These are phyloP conservation scores for Daldinia bambusicola DNA, from an alignment of 495 filamentous ascomycete species.

Conservation along the genomic window DNA sequence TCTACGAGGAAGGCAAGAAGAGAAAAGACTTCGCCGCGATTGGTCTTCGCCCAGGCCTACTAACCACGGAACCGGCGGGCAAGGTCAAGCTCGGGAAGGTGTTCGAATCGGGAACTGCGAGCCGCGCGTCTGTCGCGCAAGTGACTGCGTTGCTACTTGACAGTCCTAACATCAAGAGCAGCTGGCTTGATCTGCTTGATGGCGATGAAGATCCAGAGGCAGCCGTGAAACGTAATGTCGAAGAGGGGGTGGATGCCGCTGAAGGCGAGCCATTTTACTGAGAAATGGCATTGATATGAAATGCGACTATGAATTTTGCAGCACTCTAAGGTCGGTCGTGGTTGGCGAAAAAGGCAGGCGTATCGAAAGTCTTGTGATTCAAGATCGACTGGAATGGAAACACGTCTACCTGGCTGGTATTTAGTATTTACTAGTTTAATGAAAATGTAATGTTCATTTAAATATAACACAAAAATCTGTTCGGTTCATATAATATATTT, in stretches of 20 bases:
- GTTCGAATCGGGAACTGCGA: conserved; percentile 63
- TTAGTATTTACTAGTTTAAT: not conserved
- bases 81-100: conserved; percentile 74
- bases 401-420: too few relatives aligned
- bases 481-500: too few relatives aligned
- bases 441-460: not conserved
- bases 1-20: conserved; percentile 65
- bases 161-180: conserved; percentile 57
- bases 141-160: conserved; percentile 73
- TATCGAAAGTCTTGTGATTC: too few relatives aligned
- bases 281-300: not conserved
- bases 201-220: conserved; percentile 66
- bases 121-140: conserved; percentile 75
- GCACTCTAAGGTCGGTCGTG: too few relatives aligned
- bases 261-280: conserved; percentile 65
- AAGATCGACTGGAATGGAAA: too few relatives aligned
- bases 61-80: conserved; percentile 70
- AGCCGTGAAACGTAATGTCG: conserved; percentile 73
- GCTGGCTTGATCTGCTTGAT: conserved; percentile 60
- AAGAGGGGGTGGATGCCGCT: conserved; percentile 69
- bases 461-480: too few relatives aligned
- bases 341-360: too few relatives aligned
- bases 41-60: conserved; percentile 70
- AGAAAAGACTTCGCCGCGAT: conserved; percentile 68
- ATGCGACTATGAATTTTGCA: too few relatives aligned